phyloP scores from a whole-genome alignment of 169 alveolate species.

The Plasmodium coatneyi region DNA sequence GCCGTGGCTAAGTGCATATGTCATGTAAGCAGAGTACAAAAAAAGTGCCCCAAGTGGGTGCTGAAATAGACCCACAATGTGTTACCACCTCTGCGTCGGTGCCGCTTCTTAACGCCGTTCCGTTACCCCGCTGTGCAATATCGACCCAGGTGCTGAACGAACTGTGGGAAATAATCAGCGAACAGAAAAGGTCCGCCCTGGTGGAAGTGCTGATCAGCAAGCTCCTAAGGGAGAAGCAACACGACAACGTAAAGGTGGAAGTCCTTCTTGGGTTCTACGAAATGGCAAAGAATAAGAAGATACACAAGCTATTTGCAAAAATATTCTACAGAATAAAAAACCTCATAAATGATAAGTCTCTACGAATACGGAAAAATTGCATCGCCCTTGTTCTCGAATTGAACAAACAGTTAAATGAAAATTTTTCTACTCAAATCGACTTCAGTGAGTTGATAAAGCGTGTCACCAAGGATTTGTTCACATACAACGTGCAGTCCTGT shows the following conservation, averaged over 20 bases:
- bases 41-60: not conserved
- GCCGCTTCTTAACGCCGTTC: not conserved
- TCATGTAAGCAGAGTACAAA: constrained; percentile 36
- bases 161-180: constrained; percentile 64
- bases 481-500: constrained; percentile 28
- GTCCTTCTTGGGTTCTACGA: constrained; percentile 58
- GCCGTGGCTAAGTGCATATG: constrained; percentile 74
- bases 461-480: constrained; percentile 53
- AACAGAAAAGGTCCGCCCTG: constrained; percentile 33
- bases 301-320: constrained; percentile 18
- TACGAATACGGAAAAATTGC: constrained; percentile 34
- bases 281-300: constrained; percentile 42
- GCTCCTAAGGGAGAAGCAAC: constrained; percentile 24
- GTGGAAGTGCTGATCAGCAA: constrained; percentile 22
- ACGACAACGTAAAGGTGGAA: constrained; percentile 47
- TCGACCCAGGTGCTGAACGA: constrained; percentile 27
- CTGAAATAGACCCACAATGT: not conserved
- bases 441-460: constrained; percentile 35
- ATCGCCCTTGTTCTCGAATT: constrained; percentile 20
- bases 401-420: constrained; percentile 10
- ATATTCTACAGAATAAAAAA: constrained; percentile 42
- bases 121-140: not conserved
- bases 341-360: constrained; percentile 36
- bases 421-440: constrained; percentile 18
- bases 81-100: not conserved